These are phyloP conservation scores for Pleurotus djamor DNA, from an alignment of 768 basidiomycete species.

Conservation along the genomic window DNA sequence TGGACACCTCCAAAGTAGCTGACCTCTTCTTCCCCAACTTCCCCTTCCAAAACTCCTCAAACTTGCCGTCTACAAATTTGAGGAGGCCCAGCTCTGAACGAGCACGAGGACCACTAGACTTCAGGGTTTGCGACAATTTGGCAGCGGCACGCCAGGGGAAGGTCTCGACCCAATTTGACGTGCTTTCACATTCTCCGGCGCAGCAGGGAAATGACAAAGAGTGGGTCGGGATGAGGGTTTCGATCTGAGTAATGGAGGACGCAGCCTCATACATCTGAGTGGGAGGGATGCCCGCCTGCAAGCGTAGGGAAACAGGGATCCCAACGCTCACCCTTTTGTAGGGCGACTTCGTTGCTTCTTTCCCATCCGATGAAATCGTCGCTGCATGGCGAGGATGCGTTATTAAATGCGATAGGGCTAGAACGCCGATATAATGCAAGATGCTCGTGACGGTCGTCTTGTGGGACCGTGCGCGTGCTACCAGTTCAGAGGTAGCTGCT, in stretches of 20 bases:
- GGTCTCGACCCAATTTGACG: background rate
- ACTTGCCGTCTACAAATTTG: constrained; percentile 27
- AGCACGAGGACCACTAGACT: constrained; percentile 13
- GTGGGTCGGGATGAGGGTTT: background rate
- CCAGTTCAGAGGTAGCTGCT: background rate
- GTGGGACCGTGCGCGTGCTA: background rate
- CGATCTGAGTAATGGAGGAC: background rate
- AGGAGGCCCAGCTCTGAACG: constrained; percentile 28
- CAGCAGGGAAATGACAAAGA: background rate
- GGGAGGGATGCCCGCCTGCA: background rate
- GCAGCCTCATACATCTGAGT: constrained; percentile 1
- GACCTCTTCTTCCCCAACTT: constrained; percentile 29
- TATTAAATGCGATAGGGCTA: constrained; percentile 4
- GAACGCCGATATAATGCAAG: background rate
- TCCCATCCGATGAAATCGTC: background rate
- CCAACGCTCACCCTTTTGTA: background rate
- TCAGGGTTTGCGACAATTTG: constrained; percentile 21
- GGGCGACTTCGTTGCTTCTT: background rate
- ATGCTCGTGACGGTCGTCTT: constrained; percentile 2
- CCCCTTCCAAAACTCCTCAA: constrained; percentile 21
- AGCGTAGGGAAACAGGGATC: background rate
- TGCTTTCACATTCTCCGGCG: background rate
- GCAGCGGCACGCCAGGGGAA: constrained; percentile 31
- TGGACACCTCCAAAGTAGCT: constrained; percentile 32
- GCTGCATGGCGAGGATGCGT: background rate